Evolutionary conservation across 768 basidiomycete species (phyloP), one percentile per base, ranked within the genome.

Genomic region (Pleurotus ostreatus): DNA sequence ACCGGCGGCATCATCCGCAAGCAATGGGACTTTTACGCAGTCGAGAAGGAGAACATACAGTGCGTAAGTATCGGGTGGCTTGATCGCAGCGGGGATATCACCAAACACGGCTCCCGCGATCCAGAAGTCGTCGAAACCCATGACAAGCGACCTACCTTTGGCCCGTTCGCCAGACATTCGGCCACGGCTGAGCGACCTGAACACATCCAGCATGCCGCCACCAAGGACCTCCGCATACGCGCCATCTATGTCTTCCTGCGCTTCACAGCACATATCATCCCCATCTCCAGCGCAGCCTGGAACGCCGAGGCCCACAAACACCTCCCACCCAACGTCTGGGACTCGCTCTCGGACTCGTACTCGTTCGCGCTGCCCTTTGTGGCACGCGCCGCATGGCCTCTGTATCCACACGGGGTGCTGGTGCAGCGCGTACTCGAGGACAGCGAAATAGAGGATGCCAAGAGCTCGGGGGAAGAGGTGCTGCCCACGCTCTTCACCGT

Each of bases 401-500:
- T 91, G 18, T 77, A 75, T 56, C 92, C 92, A 1, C 85, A 89
- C 60, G 92, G 92, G 1, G 79, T 93, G 20, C 76, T 93, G 72
- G 81, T 94, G 43, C 88, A 93, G 62, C 77, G 92, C 23, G 80
- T 82, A 4, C 73, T 91, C 47, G 88, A 89, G 61, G 75, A 80
- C 1, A 72, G 74, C 5, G 91, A 94, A 66, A 64, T 86, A 4
- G 75, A 79, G 15, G 89, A 92, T 55, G 85, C 84, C 2, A 79
- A 80, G 48, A 63, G 74, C n/a, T 80, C 82, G 0, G 87, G 85
- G 8, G 86, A 91, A 39, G 74, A 79, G 15, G 75, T 83, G 0
- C 74, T 92, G n/a, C 89, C 92, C 0, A 91, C 89, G 12, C 80
- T 93, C 22, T 93, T 92, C 68, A 83, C 87, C 15, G 74, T 94